These are phyloP conservation scores for Heliamphora exappendiculata DNA, from an alignment of 148 eudicot genomes.

Conservation along the genomic window DNA sequence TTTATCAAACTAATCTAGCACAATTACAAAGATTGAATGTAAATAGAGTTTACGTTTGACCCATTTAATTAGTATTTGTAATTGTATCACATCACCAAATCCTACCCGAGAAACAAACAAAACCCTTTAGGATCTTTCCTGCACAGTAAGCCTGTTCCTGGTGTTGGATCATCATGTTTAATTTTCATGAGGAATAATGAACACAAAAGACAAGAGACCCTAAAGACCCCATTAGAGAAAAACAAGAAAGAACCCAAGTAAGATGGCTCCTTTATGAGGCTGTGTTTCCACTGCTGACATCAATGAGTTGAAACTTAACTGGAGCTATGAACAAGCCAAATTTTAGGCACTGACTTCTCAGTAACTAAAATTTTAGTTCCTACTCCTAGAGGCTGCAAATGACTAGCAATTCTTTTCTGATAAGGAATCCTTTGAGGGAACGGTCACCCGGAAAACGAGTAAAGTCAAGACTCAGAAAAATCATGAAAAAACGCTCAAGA, in stretches of 20 bases:
- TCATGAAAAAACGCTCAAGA: no score
- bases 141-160: neutral
- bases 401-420: no score
- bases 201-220: neutral
- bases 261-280: neutral
- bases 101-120: slow-evolving; percentile 11
- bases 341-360: slow-evolving; percentile 8
- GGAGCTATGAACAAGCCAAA: slow-evolving; percentile 4
- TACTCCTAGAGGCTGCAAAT: neutral
- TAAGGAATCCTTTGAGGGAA: no score
- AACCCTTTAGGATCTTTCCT: neutral
- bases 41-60: no score
- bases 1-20: no score
- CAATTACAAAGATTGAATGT: no score
- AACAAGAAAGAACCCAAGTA: slow-evolving; percentile 1
- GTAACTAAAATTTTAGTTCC: neutral
- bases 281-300: neutral
- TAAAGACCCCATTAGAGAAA: neutral
- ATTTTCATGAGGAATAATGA: slow-evolving; percentile 12
- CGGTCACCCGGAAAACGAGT: no score
- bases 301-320: neutral
- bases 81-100: slow-evolving; percentile 6
- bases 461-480: no score
- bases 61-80: no score
- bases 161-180: neutral